Evolutionary conservation across 1,284 basidiomycete genomes (phyloP), one percentile per base, ranked within the genome.

Genomic region (Pascua sp.): DNA sequence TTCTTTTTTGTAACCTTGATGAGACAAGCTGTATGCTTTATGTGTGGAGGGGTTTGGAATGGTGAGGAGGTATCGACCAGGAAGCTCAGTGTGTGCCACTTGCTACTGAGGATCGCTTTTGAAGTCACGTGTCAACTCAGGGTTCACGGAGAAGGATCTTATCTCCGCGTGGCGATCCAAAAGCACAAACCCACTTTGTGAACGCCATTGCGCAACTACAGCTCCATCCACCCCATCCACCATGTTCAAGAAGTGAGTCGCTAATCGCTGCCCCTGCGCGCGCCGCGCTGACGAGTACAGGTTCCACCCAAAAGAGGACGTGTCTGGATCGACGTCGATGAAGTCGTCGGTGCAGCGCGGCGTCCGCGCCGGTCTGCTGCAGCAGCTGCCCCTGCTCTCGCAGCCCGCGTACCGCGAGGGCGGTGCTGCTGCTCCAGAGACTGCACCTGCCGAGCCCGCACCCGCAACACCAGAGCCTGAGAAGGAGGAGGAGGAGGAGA

Each of bases 281-380:
- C 42, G 46, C 32, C 16, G 24, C 24, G 51, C 60, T 60, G 45
- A 51, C 51, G 24, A 32, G 24, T n/a, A 10, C 75, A 95, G 92
- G 78, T 96, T 96, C 79, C 82, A 80, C 55, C 84, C 89, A 16
- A 86, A 91, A 60, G 86, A 87, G 40, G 95, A 99, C 73, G 86
- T 98, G 62, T 84, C 91, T 42, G 87, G 89, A 24, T 91, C 94
- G 67, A 94, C 92, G n/a, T 90, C 90, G 55, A 84, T 97, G 63
- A 98, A 98, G 78, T 88, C 91, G 37, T 97, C 93, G 10, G 88
- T 93, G 9, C 95, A 98, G 73, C 84, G 96, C 70, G 84, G 85
- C 61, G 93, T 98, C 75, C 86, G 96, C 51, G 79, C 86, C 39
- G 83, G 83, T 56, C 80, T 98, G 39, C 81, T 95, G 53, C 83